Evolutionary conservation across 495 filamentous ascomycete genomes (phyloP).

Genomic region (Evansstolkia leycettana): DNA sequence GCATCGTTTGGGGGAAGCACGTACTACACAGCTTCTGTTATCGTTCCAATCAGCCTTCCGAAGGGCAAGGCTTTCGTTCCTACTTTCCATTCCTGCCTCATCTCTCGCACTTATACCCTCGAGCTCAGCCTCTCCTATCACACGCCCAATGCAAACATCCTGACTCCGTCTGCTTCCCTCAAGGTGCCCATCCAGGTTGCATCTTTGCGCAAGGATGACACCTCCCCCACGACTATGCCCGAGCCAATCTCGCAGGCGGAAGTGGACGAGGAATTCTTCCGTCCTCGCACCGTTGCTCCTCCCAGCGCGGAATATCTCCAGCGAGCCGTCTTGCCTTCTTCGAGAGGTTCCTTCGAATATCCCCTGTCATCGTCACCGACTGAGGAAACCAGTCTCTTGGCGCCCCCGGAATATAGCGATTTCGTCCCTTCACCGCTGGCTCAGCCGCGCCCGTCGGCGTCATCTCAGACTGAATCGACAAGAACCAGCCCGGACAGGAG

Average conservation of each 20-base stretch:
- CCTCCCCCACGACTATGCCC: no score
- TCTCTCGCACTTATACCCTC: slow-evolving; percentile 66
- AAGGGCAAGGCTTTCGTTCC: slow-evolving; percentile 63
- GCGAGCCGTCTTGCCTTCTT: background rate
- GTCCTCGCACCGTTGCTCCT: slow-evolving; percentile 20
- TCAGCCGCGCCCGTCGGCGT: no score
- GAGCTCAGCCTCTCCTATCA: slow-evolving; percentile 54
- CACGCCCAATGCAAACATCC: slow-evolving; percentile 39
- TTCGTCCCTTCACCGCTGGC: no score
- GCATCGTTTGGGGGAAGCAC: slow-evolving; percentile 22
- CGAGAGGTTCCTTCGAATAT: no score
- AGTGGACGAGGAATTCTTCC: slow-evolving; percentile 27
- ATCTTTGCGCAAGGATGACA: no score
- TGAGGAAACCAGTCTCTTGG: background rate
- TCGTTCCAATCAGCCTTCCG: slow-evolving; percentile 67
- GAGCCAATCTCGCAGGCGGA: slow-evolving; percentile 20
- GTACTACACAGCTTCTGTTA: slow-evolving; percentile 56
- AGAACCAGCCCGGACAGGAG: no score
- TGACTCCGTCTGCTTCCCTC: slow-evolving; percentile 46
- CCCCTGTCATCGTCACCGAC: no score
- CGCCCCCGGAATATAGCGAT: background rate
- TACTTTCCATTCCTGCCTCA: slow-evolving; percentile 79
- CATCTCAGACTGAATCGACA: no score
- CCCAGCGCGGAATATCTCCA: background rate
- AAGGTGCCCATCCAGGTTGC: slow-evolving; percentile 70